Base-by-base conservation (phyloP, 371 early-diverging fungal genomes). In the Blakeslea trispora region DNA sequence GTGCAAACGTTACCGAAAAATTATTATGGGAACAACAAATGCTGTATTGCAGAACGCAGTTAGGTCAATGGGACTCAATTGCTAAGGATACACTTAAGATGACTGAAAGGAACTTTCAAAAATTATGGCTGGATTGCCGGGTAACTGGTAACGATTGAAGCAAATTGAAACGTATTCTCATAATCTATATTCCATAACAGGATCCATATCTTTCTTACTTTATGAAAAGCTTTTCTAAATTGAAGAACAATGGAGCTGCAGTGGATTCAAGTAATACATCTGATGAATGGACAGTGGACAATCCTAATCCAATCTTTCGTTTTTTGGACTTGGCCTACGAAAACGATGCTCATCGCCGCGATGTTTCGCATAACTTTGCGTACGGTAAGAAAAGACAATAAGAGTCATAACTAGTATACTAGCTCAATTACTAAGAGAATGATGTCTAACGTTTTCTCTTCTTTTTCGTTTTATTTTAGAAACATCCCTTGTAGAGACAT, bases 51-150 rank as follows among this genome's bases (percentile, higher is more conserved):
- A 64, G 83, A 55, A 83, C 82, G 23, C 77, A 84, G 34, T 66
- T 91, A 28, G 80, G 81, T 1, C 72, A 83, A 45, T 91, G 90
- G 89, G 83, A 83, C 17, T 67, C 65, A 13, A 68, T 91, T 17
- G 77, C 77, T 17, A 60, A 53, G 1, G 64, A 67, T 52, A 71
- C 83, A 14, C 57, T 69, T 43, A 54, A 62, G 6, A 78, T 75
- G 39, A 39, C 85, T 43, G 75, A 81, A 0, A 61, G 68, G 17
- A 56, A 83, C 32, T 58, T 68, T 8, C 57, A 64, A 0, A 47
- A 47, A 4, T 42, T 87, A 4, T 91, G 89, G 89, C 67, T 74
- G 13, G 74, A 77, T 11, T 72, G 75, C 18, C 68, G 69, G 54
- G 72, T 68, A 57, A 58, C 41, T 31, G n/a, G n/a, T n/a, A n/a